These are phyloP conservation scores for Globisporangium yorkense DNA, from an alignment of 352 stramenopile species.

Conservation along the genomic window DNA sequence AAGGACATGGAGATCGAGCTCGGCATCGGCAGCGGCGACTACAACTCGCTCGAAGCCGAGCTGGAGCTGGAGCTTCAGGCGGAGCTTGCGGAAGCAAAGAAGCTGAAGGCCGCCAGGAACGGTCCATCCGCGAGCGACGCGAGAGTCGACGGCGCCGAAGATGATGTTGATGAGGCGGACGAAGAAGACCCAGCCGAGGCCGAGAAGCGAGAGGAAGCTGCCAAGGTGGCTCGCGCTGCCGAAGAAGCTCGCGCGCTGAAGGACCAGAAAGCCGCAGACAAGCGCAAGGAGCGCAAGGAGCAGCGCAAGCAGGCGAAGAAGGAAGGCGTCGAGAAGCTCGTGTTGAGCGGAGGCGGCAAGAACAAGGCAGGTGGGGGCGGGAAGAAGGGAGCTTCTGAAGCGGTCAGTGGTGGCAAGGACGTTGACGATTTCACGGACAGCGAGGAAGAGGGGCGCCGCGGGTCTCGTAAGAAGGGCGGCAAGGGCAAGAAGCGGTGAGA, in stretches of 20 bases:
- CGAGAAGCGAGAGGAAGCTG: slow-evolving; percentile 28
- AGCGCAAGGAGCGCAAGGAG: slow-evolving; percentile 75
- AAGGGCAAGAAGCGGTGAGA: slow-evolving; percentile 16
- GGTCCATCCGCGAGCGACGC: neutral
- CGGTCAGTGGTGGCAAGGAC: neutral
- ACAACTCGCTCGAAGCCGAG: slow-evolving; percentile 51
- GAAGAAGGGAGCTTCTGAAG: neutral
- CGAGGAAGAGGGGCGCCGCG: slow-evolving; percentile 11
- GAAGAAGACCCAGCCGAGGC: slow-evolving; percentile 7
- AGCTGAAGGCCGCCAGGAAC: slow-evolving; percentile 19
- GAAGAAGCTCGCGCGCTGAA: slow-evolving; percentile 59
- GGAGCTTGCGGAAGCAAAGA: slow-evolving; percentile 34
- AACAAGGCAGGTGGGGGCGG: neutral
- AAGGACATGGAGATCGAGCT: slow-evolving; percentile 67
- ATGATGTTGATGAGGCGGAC: neutral
- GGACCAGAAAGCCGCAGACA: slow-evolving; percentile 72
- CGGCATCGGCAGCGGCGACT: slow-evolving; percentile 38
- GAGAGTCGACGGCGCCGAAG: neutral
- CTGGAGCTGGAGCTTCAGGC: slow-evolving; percentile 53
- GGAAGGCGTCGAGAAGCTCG: slow-evolving; percentile 67
- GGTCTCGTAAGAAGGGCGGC: slow-evolving; percentile 9
- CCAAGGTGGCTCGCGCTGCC: slow-evolving; percentile 31
- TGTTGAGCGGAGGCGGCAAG: slow-evolving; percentile 33
- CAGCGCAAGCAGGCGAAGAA: slow-evolving; percentile 80
- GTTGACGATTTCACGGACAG: slow-evolving; percentile 5